These are phyloP conservation scores for Apostasia ramifera DNA, from an alignment of 106 monocot species.

Conservation along the genomic window DNA sequence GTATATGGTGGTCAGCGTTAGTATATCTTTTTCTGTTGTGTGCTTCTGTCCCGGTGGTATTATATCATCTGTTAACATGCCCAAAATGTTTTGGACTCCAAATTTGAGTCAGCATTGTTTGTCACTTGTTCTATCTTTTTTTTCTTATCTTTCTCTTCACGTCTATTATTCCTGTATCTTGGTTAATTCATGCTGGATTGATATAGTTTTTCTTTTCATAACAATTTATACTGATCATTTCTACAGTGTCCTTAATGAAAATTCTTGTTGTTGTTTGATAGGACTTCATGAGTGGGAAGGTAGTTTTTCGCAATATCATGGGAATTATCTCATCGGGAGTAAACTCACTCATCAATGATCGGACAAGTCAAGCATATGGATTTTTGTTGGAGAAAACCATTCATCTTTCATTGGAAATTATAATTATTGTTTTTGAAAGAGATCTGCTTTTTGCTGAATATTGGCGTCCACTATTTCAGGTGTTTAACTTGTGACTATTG, in stretches of 20 bases:
- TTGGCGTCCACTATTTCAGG: conserved; percentile 95
- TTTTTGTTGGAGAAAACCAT: conserved; percentile 69
- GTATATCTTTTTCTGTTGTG: too few relatives aligned
- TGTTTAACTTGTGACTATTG: conserved; percentile 1
- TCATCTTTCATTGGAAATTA: conserved; percentile 68
- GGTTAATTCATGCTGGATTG: too few relatives aligned
- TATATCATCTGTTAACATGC: too few relatives aligned
- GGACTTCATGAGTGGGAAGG: conserved; percentile 96
- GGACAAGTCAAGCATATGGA: conserved; percentile 64
- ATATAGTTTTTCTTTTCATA: too few relatives aligned
- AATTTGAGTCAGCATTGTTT: too few relatives aligned
- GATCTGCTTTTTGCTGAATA: conserved; percentile 79
- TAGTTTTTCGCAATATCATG: conserved; percentile 84
- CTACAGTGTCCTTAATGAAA: background rate
- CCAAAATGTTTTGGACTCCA: too few relatives aligned
- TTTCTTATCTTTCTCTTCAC: too few relatives aligned
- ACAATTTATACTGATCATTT: too few relatives aligned
- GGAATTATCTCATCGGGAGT: conserved; percentile 73
- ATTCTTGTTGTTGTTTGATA: conserved; percentile 8
- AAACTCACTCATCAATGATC: conserved; percentile 55
- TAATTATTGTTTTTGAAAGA: conserved; percentile 70
- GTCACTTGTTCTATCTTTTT: too few relatives aligned
- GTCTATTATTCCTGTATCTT: too few relatives aligned
- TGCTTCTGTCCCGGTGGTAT: too few relatives aligned
- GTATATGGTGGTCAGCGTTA: too few relatives aligned